Percentiles rank a stretch among this genome's conserved stretches.
Conservation (phyloP, 352 stramenopile genomes). For the Phytophthora rubi region DNA sequence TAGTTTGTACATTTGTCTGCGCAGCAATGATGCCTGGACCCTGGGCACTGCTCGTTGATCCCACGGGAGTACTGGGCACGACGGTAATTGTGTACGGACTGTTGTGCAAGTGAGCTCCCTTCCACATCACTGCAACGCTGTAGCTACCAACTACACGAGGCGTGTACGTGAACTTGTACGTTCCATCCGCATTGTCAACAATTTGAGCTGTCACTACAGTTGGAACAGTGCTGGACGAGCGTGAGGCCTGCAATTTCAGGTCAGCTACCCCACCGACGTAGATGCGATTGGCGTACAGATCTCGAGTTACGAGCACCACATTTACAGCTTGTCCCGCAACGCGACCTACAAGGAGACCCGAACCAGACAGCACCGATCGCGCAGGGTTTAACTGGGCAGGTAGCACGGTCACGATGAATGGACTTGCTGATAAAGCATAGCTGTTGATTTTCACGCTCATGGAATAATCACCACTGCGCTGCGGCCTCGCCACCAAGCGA, state of each 20-base stretch:
- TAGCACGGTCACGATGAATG: conserved; percentile 51
- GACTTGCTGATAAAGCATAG: conserved; percentile 42
- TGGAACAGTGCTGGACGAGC: conserved; percentile 24
- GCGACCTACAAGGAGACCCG: conserved; percentile 48
- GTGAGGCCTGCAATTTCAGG: conserved; percentile 51
- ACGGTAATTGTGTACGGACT: conserved; percentile 68
- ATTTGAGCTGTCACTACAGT: conserved; percentile 42
- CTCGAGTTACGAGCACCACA: conserved; percentile 52
- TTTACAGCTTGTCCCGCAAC: conserved; percentile 53
- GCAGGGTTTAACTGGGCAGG: conserved; percentile 50
- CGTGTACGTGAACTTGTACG: conserved; percentile 55
- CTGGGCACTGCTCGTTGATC: conserved; percentile 47
- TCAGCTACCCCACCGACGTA: conserved; percentile 35
- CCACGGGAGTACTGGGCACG: conserved; percentile 50
- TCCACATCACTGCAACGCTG: conserved; percentile 51
- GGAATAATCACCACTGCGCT: conserved; percentile 62
- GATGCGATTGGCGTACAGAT: conserved; percentile 68
- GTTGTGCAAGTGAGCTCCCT: conserved; percentile 54
- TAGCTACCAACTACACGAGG: conserved; percentile 53
- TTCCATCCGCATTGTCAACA: conserved; percentile 58
- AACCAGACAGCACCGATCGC: conserved; percentile 52
- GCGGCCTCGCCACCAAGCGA: conserved; percentile 35
- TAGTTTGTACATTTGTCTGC: conserved; percentile 62
- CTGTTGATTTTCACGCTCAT: conserved; percentile 56
- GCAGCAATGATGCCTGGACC: conserved; percentile 45